Evolutionary conservation across 1,284 basidiomycete genomes (phyloP).

Genomic region (Heterobasidion irregulare): DNA sequence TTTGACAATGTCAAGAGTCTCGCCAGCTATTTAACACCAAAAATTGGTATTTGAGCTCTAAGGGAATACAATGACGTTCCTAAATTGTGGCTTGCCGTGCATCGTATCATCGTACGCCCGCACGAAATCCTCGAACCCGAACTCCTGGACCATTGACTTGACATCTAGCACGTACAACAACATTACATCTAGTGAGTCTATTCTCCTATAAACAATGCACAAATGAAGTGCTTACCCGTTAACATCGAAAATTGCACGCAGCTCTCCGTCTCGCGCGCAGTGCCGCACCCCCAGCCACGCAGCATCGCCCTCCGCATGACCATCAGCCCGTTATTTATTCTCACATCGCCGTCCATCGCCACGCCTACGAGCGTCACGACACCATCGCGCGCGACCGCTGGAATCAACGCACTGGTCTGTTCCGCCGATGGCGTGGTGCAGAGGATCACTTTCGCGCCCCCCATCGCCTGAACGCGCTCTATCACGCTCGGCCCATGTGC

Average conservation of each 20-base stretch:
- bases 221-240: neutral
- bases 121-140: conserved; percentile 5
- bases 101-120: conserved; percentile 9
- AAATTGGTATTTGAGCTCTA: neutral
- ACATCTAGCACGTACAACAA: conserved; percentile 2
- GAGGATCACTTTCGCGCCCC: conserved; percentile 20
- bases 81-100: conserved; percentile 5
- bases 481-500: conserved; percentile 12
- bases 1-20: too few relatives aligned
- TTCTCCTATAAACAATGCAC: too few relatives aligned
- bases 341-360: conserved; percentile 12
- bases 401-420: conserved; percentile 13
- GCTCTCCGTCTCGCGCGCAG: conserved; percentile 6
- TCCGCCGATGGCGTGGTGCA: conserved; percentile 17
- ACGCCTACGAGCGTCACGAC: conserved; percentile 14
- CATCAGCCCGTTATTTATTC: conserved; percentile 12
- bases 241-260: conserved; percentile 6
- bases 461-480: conserved; percentile 16
- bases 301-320: conserved; percentile 13
- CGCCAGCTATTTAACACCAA: too few relatives aligned
- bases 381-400: conserved; percentile 16
- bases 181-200: neutral
- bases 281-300: conserved; percentile 14
- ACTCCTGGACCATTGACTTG: conserved; percentile 8
- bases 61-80: conserved; percentile 12